phyloP scores from a whole-genome alignment of 148 eudicot species.

The Drosera capensis region DNA sequence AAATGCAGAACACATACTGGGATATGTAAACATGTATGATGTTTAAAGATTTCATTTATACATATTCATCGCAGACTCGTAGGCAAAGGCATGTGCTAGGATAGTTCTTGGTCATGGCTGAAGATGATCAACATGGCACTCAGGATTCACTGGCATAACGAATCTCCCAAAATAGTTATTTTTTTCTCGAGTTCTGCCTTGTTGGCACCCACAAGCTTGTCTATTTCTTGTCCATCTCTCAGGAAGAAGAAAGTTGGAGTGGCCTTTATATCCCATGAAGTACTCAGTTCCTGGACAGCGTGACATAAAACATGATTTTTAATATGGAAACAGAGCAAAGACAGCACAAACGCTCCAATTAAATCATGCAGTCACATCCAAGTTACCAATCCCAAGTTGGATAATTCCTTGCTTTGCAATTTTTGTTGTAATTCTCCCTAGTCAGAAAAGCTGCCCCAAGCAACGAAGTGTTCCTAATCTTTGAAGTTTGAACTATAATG shows the following conservation, averaged over 20 bases:
- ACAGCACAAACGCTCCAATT: neutral
- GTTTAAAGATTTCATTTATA: too few species aligned
- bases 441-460: neutral
- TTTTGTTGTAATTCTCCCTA: too few species aligned
- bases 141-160: slow-evolving; percentile 16
- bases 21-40: too few species aligned
- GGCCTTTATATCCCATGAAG: slow-evolving; percentile 88
- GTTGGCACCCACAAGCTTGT: slow-evolving; percentile 94
- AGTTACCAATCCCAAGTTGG: neutral
- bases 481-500: neutral
- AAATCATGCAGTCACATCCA: neutral
- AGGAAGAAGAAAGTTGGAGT: slow-evolving; percentile 98
- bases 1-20: too few species aligned
- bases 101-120: too few species aligned
- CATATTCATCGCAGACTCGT: too few species aligned
- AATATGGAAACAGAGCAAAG: neutral
- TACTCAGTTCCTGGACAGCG: slow-evolving; percentile 66
- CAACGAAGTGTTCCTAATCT: neutral
- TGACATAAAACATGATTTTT: neutral
- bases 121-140: slow-evolving; percentile 5
- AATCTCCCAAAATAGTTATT: slow-evolving; percentile 38
- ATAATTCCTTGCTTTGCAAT: too few species aligned
- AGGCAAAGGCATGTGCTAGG: too few species aligned
- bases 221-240: slow-evolving; percentile 70
- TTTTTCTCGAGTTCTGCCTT: slow-evolving; percentile 80